These are phyloP conservation scores for Brassica juncea DNA, from an alignment of 345 rosid species.

Conservation along the genomic window DNA sequence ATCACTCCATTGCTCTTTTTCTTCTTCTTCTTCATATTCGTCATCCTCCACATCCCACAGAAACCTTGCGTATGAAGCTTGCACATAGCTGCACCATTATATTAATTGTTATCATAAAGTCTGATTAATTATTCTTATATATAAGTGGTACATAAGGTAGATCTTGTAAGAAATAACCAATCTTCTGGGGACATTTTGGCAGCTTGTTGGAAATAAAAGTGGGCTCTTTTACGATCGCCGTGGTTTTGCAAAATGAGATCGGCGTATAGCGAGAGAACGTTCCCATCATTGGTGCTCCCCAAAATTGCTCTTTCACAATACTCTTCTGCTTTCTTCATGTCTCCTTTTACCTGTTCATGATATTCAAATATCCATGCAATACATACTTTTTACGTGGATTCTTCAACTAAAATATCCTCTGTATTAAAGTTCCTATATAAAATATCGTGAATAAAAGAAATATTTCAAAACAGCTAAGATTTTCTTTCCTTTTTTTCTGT, in stretches of 20 bases:
- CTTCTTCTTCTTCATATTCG: slow-evolving; percentile 42
- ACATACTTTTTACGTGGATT: slow-evolving; percentile 3
- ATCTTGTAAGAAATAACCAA: slow-evolving; percentile 44
- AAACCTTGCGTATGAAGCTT: slow-evolving; percentile 73
- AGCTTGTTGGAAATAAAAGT: slow-evolving; percentile 61
- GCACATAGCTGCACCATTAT: slow-evolving; percentile 53
- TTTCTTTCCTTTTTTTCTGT: neutral
- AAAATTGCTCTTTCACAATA: slow-evolving; percentile 65
- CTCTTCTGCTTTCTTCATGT: slow-evolving; percentile 65
- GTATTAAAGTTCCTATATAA: neutral
- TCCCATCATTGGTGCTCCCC: slow-evolving; percentile 63
- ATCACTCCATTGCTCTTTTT: slow-evolving; percentile 10
- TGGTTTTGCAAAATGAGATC: slow-evolving; percentile 59
- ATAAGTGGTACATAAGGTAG: neutral
- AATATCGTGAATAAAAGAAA: neutral
- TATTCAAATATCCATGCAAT: neutral
- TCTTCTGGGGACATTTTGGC: slow-evolving; percentile 59
- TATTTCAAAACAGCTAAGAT: neutral
- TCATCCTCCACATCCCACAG: slow-evolving; percentile 70
- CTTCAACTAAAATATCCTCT: slow-evolving; percentile 4
- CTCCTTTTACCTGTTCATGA: slow-evolving; percentile 48
- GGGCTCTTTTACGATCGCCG: slow-evolving; percentile 54
- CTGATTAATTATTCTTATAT: neutral
- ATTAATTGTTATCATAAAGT: slow-evolving; percentile 12
- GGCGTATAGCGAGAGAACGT: slow-evolving; percentile 56